Conservation (phyloP, 2,329 filamentous ascomycete genomes). For the Penicillium sp. region DNA sequence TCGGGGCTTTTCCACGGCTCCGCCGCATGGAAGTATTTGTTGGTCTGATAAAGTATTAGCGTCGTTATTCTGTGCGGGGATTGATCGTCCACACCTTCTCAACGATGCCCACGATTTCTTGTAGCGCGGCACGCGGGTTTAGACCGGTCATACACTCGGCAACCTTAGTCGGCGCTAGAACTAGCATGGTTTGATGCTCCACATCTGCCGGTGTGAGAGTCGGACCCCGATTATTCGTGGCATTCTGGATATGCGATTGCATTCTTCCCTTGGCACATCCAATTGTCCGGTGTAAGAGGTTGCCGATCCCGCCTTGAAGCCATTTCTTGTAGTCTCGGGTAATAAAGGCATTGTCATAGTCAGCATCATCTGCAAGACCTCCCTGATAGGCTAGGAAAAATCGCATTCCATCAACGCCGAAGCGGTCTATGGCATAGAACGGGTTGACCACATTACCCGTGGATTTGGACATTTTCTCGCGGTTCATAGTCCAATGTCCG, state of each 20-base stretch:
- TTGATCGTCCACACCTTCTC: conserved; percentile 46
- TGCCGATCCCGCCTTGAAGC: conserved; percentile 72
- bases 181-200: conserved; percentile 40
- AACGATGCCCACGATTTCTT: conserved; percentile 57
- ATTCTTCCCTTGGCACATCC: conserved; percentile 65
- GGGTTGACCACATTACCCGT: conserved; percentile 93
- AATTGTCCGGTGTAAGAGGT: conserved; percentile 66
- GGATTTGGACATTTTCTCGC: conserved; percentile 94
- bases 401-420: conserved; percentile 78
- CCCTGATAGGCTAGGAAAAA: conserved; percentile 83
- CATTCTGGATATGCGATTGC: conserved; percentile 50
- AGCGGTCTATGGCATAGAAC: conserved; percentile 82
- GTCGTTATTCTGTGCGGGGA: conserved; percentile 2
- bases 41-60: conserved; percentile 46
- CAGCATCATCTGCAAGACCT: conserved; percentile 67
- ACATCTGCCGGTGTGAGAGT: conserved; percentile 27
- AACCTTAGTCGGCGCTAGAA: conserved; percentile 40
- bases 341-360: conserved; percentile 77
- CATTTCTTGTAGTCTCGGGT: conserved; percentile 71
- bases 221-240: conserved; percentile 26
- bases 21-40: conserved; percentile 59
- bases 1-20: conserved; percentile 61
- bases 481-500: conserved; percentile 90
- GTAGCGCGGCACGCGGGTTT: conserved; percentile 60
- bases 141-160: conserved; percentile 56